phyloP scores from a whole-genome alignment of 169 alveolate genomes.

The Condylostoma magnum region DNA sequence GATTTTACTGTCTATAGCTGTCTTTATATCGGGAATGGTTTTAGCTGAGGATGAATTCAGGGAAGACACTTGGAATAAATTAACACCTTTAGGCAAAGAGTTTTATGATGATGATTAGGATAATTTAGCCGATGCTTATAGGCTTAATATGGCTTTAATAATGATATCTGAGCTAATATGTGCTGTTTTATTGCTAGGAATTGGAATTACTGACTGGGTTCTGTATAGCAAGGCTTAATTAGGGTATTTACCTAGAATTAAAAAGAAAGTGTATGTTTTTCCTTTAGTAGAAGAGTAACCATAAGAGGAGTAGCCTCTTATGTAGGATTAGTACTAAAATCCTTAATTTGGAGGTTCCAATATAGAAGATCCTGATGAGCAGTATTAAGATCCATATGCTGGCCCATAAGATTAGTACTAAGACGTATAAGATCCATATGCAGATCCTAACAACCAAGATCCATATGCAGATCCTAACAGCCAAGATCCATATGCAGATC shows the following conservation, averaged over 20 bases:
- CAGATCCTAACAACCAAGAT: too few species aligned
- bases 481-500: too few species aligned
- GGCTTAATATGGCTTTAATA: slow-evolving; percentile 5
- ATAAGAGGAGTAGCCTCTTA: too few species aligned
- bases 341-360: too few species aligned
- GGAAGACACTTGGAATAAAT: slow-evolving; percentile 8
- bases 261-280: too few species aligned
- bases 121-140: slow-evolving; percentile 10
- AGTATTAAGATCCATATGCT: too few species aligned
- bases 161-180: neutral
- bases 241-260: slow-evolving; percentile 15
- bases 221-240: slow-evolving; percentile 6
- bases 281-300: too few species aligned
- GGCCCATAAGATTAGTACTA: too few species aligned
- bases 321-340: too few species aligned
- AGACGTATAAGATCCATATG: too few species aligned
- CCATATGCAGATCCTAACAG: too few species aligned
- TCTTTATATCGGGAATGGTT: slow-evolving; percentile 3
- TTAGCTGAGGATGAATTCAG: slow-evolving; percentile 5
- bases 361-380: too few species aligned
- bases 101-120: slow-evolving; percentile 25
- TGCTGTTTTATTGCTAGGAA: slow-evolving; percentile 7
- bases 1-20: slow-evolving; percentile 1
- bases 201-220: neutral
- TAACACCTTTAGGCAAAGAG: slow-evolving; percentile 21